These are phyloP conservation scores for Rossbeevera mucosa DNA, from an alignment of 768 basidiomycete genomes.

Conservation along the genomic window DNA sequence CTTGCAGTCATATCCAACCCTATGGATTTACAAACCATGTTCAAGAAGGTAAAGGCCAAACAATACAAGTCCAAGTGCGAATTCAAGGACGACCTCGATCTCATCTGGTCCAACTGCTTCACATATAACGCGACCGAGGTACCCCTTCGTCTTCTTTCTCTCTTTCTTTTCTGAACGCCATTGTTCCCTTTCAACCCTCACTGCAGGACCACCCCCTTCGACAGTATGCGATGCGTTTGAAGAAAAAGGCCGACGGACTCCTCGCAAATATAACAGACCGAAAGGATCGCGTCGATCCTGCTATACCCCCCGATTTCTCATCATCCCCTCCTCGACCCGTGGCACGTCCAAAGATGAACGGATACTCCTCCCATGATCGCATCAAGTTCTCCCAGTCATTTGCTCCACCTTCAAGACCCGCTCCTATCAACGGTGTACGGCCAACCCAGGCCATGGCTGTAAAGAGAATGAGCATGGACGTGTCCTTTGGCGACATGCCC, in stretches of 20 bases:
- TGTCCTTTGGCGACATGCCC: constrained; percentile 59
- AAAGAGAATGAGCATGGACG: constrained; percentile 32
- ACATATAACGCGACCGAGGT: constrained; percentile 91
- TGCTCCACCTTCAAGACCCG: constrained; percentile 5
- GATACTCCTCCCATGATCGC: constrained; percentile 26
- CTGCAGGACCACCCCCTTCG: constrained; percentile 83
- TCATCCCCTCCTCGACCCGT: constrained; percentile 21
- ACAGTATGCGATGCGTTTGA: constrained; percentile 73
- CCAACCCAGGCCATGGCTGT: constrained; percentile 3
- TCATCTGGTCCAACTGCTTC: constrained; percentile 96
- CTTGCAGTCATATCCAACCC: constrained; percentile 83
- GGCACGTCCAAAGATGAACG: constrained; percentile 46
- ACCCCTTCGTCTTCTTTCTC: constrained; percentile 27
- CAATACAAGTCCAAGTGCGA: constrained; percentile 91
- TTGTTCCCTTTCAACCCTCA: not conserved
- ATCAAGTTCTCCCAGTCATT: constrained; percentile 19
- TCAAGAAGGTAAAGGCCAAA: constrained; percentile 88
- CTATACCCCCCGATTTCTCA: constrained; percentile 50
- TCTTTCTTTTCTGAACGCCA: not conserved
- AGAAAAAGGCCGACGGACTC: constrained; percentile 79
- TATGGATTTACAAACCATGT: constrained; percentile 94
- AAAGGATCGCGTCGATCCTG: constrained; percentile 71
- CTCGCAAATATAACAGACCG: constrained; percentile 87
- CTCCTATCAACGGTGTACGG: constrained; percentile 19
- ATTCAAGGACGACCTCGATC: constrained; percentile 89